Evolutionary conservation across 73 alveolate genomes (phyloP), one percentile per base, ranked within the genome.

Genomic region (Uronychia binucleata): DNA sequence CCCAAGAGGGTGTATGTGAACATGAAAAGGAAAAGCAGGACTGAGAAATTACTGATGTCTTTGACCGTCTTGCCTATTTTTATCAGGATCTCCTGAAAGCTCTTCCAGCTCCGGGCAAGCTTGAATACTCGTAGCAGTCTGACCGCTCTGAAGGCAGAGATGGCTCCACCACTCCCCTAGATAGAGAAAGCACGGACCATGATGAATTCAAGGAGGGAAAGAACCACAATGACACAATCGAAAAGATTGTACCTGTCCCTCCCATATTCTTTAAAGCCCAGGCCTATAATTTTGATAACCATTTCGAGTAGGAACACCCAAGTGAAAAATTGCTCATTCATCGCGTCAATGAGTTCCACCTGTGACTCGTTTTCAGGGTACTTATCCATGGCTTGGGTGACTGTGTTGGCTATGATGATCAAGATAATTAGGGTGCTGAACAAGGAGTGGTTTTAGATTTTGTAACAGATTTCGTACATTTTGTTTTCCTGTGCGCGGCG

Each of bases 1-100:
- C 94, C 94, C 26, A 87, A 29, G 1, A 87, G 60, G 11, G 90
- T 74, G 85, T 87, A 87, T 26, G 88, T 81, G 59, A 78, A 86
- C 0, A 86, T 74, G 74, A 86, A 86, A 27, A 86, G 84, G 75
- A 79, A 60, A 1, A 86, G 75, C 26, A 86, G 79, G 28, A 86
- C 79, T 0, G 89, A 57, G 28, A 86, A 57, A 35, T 86, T 86
- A 19, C 87, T 57, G 33, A 86, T 80, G 46, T 79, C 87, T 31
- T 79, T 80, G 5, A 80, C 74, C 14, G 93, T 86, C 28, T 79
- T 75, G 5, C 78, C 78, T 1, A 86, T 80, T n/a, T 30, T 59
- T 13, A 31, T 79, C 58, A 86, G 60, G 32, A 86, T 26, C 58
- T 74, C 67, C 35, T 86, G 28, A 57, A 86, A 86, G 59, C 77